These are phyloP conservation scores for Monilinia aucupariae DNA, from an alignment of 2,329 filamentous ascomycete species.

Conservation along the genomic window DNA sequence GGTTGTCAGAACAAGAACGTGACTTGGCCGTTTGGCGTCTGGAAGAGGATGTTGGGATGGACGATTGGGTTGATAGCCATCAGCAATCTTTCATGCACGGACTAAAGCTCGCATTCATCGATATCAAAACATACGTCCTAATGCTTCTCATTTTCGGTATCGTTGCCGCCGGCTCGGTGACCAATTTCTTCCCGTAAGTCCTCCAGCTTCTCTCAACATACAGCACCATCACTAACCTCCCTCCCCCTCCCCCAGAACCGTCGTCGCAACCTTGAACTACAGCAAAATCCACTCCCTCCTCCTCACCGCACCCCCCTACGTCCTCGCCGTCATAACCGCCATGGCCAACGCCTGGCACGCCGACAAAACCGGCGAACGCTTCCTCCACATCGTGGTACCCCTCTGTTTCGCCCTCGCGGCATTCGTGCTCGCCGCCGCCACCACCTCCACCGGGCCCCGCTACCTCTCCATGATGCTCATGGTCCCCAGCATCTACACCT, in stretches of 20 bases:
- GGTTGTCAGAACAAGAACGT: slow-evolving; percentile 53
- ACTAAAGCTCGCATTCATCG: slow-evolving; percentile 45
- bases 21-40: slow-evolving; percentile 55
- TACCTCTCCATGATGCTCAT: slow-evolving; percentile 72
- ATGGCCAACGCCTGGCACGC: slow-evolving; percentile 65
- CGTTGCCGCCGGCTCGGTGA: slow-evolving; percentile 53
- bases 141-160: slow-evolving; percentile 47
- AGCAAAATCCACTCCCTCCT: slow-evolving; percentile 54
- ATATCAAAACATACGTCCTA: slow-evolving; percentile 44
- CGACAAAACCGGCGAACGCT: slow-evolving; percentile 65
- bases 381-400: slow-evolving; percentile 60
- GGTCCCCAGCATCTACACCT: slow-evolving; percentile 57
- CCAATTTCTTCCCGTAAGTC: slow-evolving; percentile 57
- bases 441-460: slow-evolving; percentile 53
- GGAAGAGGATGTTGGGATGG: slow-evolving; percentile 51
- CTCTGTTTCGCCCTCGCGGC: slow-evolving; percentile 55
- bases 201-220: slow-evolving; percentile 28
- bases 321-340: slow-evolving; percentile 55
- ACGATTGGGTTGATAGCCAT: slow-evolving; percentile 17
- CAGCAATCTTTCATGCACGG: slow-evolving; percentile 38
- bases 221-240: slow-evolving; percentile 34
- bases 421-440: slow-evolving; percentile 64
- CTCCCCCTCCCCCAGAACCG: slow-evolving; percentile 49
- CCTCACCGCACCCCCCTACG: slow-evolving; percentile 60
- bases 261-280: slow-evolving; percentile 64